Evolutionary conservation across 306 rosid species (phyloP), one percentile per base, ranked within the genome.

Genomic region (Ziziphus jujuba): DNA sequence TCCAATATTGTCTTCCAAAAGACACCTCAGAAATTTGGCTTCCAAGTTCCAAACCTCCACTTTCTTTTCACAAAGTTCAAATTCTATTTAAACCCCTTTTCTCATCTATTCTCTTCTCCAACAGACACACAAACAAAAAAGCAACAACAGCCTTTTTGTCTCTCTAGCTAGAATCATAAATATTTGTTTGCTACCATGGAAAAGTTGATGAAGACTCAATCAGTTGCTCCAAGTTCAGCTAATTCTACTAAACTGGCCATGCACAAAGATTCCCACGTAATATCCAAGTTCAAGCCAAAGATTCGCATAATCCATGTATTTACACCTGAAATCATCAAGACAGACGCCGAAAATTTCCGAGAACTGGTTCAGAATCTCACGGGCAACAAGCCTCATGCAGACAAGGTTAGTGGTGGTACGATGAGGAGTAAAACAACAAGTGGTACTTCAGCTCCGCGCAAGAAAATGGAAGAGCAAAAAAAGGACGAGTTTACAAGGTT

Each of bases 281-380:
- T 82, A 57, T 67, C 84, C 54, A 82, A 82, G 33, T 36, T 67
- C 15, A 77, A 80, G 84, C 79, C 82, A 15, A 75, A 78, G 77
- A 82, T 82, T 65, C 68, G 77, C 43, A 66, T 82, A 59, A 63
- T 82, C 73, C 87, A 85, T 60, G 22, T 82, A 12, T 75, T 74
- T 70, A 80, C 86, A 52, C 91, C 87, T 1, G 65, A 80, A 56
- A 61, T 82, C 69, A 85, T 85, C 34, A 72, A 80, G 80, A 85
- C 77, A 5, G 86, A 85, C 58, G 85, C 63, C 19, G 84, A 72
- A 6, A 82, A 85, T 56, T 85, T 85, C 71, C 72, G 86, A 58
- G 84, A 80, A 51, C 73, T 85, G 5, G 91, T 82, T 47, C 88
- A 86, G 48, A 82, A 78, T 8, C 82, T 86, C 58, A 82, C 85